These are phyloP conservation scores for Breviolum minutum DNA, from an alignment of 73 alveolate species.

Conservation along the genomic window DNA sequence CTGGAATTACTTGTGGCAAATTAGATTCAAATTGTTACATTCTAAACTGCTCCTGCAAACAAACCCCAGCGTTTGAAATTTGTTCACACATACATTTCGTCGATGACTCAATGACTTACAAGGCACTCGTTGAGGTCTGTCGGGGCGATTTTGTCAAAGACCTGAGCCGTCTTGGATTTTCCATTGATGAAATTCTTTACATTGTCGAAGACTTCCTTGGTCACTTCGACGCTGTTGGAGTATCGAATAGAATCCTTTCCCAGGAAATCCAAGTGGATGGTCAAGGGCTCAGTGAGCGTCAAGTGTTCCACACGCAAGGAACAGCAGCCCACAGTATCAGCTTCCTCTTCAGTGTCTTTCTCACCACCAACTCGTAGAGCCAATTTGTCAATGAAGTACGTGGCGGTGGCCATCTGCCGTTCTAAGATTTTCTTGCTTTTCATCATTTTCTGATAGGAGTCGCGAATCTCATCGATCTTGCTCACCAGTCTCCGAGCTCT, in stretches of 20 bases:
- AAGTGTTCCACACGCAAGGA: constrained; percentile 99
- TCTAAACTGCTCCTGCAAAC: not conserved
- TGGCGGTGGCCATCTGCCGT: constrained; percentile 97
- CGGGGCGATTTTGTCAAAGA: constrained; percentile 85
- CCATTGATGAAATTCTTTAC: constrained; percentile 97
- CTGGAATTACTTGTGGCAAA: no score
- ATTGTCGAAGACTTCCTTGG: constrained; percentile 97
- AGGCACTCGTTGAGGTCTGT: constrained; percentile 41
- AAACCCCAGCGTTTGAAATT: no score
- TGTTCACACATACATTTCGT: no score
- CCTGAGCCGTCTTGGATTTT: constrained; percentile 95
- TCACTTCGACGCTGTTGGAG: constrained; percentile 44
- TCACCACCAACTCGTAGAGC: constrained; percentile 99
- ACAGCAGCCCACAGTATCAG: constrained; percentile 99
- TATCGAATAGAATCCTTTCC: constrained; percentile 99
- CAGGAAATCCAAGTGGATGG: constrained; percentile 98
- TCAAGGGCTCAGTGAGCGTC: constrained; percentile 46
- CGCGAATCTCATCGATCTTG: constrained; percentile 97
- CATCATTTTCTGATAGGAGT: constrained; percentile 96
- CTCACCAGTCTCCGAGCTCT: constrained; percentile 98
- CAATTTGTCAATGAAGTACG: constrained; percentile 99
- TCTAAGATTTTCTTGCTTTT: constrained; percentile 33
- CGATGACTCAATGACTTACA: not conserved
- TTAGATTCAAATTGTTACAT: not conserved
- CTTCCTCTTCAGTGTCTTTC: constrained; percentile 99